phyloP scores from a whole-genome alignment of 352 stramenopile genomes.

The Hyaloperonospora arabidopsidis region DNA sequence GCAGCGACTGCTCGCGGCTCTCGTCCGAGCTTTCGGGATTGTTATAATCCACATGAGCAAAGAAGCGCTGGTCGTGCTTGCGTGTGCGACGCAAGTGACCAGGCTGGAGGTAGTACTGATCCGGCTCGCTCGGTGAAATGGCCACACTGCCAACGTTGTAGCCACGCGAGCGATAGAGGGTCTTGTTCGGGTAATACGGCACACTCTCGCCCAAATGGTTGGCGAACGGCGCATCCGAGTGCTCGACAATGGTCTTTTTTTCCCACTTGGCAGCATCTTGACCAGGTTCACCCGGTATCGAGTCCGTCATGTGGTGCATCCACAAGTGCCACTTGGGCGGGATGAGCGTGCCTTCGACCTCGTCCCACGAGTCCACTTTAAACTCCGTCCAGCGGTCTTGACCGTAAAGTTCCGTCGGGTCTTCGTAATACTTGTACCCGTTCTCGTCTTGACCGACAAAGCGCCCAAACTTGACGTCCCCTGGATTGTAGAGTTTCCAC shows the following conservation, averaged over 20 bases:
- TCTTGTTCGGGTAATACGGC: slow-evolving; percentile 71
- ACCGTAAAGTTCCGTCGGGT: slow-evolving; percentile 62
- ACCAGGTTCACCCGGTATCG: slow-evolving; percentile 40
- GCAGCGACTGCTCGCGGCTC: slow-evolving; percentile 43
- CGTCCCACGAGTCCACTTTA: slow-evolving; percentile 67
- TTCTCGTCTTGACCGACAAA: slow-evolving; percentile 76
- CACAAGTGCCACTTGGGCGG: slow-evolving; percentile 80
- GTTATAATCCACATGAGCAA: slow-evolving; percentile 82
- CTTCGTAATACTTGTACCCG: slow-evolving; percentile 84
- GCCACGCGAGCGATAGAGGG: slow-evolving; percentile 65
- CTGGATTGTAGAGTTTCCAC: slow-evolving; percentile 86
- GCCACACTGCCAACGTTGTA: slow-evolving; percentile 76
- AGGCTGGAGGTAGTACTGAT: slow-evolving; percentile 81
- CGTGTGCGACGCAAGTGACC: slow-evolving; percentile 61
- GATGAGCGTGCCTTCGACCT: slow-evolving; percentile 73
- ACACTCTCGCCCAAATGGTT: slow-evolving; percentile 61
- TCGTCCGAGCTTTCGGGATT: slow-evolving; percentile 41
- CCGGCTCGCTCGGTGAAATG: slow-evolving; percentile 47
- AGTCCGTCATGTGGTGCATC: slow-evolving; percentile 79
- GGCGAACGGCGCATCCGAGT: slow-evolving; percentile 57
- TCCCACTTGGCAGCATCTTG: slow-evolving; percentile 69
- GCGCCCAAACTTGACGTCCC: slow-evolving; percentile 84
- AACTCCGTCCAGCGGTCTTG: slow-evolving; percentile 83
- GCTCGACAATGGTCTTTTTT: slow-evolving; percentile 44
- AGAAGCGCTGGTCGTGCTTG: slow-evolving; percentile 53